Percentiles rank a stretch among this genome's conserved stretches.
phyloP scores from a whole-genome alignment of 176 grass and related monocot species.

The Triticum monococcum region DNA sequence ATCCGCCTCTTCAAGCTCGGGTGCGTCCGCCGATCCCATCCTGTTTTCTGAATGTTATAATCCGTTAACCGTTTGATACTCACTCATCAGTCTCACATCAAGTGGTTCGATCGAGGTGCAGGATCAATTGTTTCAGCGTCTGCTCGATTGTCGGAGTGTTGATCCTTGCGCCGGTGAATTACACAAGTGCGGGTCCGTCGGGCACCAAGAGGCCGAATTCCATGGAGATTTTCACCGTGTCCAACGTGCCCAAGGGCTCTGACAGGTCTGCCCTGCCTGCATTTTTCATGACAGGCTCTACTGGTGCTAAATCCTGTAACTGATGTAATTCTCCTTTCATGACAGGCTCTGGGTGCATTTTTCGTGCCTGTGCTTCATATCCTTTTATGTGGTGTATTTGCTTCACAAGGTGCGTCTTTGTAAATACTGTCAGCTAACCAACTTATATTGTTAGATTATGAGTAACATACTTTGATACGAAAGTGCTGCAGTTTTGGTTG shows the following conservation, averaged over 20 bases:
- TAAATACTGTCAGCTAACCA: neutral
- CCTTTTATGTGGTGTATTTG: conserved; percentile 68
- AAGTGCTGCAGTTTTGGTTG: neutral
- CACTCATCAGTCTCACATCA: neutral
- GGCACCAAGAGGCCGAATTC: conserved; percentile 43
- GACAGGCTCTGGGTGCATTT: conserved; percentile 93
- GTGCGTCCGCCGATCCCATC: conserved; percentile 14
- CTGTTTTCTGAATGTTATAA: neutral
- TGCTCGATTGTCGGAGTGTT: conserved; percentile 69
- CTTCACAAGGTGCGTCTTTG: conserved; percentile 57
- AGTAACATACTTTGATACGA: too few species aligned
- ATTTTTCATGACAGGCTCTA: neutral
- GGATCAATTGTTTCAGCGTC: conserved; percentile 74
- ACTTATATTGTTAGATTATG: neutral
- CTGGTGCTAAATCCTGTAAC: neutral
- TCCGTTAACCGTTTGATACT: neutral
- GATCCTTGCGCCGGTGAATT: conserved; percentile 74
- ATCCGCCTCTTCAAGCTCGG: conserved; percentile 86
- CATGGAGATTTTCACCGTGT: conserved; percentile 79
- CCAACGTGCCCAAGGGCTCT: conserved; percentile 60
- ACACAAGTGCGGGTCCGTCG: conserved; percentile 37
- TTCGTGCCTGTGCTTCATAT: conserved; percentile 77
- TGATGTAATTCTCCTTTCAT: conserved; percentile 18
- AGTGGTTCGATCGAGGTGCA: conserved; percentile 3
- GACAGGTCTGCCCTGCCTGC: conserved; percentile 46